Evolutionary conservation across 2,329 filamentous ascomycete genomes (phyloP), one percentile per base, ranked within the genome.

Genomic region (Apiospora pterosperma): DNA sequence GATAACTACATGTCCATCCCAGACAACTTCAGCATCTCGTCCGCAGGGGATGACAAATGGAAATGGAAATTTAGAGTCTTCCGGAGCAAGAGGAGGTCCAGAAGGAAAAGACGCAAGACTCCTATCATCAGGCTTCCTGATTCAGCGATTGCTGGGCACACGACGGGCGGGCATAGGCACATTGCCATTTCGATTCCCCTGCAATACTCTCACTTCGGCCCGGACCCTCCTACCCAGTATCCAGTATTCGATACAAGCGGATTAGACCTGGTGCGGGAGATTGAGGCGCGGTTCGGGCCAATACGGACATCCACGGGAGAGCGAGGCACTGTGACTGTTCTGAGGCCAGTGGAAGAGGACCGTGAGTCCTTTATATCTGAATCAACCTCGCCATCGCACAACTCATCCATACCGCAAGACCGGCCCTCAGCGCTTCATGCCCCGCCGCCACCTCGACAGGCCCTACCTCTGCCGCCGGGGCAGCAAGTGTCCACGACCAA

Each of bases 101-200:
- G 67, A 75, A 34, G 71, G 44, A 67, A 38, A 36, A 68, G 65
- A 67, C 66, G 34, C 6, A 69, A 66, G 7, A 73, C 72, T 1
- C 69, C 73, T 31, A 66, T 74, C 25, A 72, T 82, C 65, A 74
- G 71, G 62, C 77, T 88, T 4, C 85, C 85, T 10, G 85, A 88
- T 70, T 82, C 82, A 28, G 85, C 85, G 14, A 78, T 88, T 16
- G 82, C 84, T 4, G 82, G 84, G 8, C 82, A 76, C 39, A 88
- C 85, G 0, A 82, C 74, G 7, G 81, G 77, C 3, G 86, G 86
- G 1, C 78, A 85, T 70, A 79, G 84, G 5, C 83, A 88, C 69
- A 88, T 89, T 67, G 84, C 85, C 65, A 88, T 88, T 62, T 87
- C 85, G 0, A 87, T 88, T 55, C 86, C 86, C 1, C 65, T 82